Base-by-base conservation (phyloP, 1,139 yeast species). In the Yamadazyma dendronema region DNA sequence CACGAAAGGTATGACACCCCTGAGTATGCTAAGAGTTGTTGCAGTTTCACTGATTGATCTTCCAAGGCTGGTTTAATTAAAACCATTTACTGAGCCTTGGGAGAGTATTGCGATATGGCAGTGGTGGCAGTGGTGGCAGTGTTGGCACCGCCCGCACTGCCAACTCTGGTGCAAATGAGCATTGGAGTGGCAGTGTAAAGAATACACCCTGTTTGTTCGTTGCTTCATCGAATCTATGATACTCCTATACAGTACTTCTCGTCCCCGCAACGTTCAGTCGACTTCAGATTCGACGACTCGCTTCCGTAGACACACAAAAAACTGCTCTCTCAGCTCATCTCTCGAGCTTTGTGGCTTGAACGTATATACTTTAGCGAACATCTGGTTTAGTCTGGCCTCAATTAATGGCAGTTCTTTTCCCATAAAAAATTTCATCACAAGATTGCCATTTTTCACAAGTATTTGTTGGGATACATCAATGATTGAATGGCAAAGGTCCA, bases 401-500 rank as follows among this genome's bases (percentile, higher is more conserved):
- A 71, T 46, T 6, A 52, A 22, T 8, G 38, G 39, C 16, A 67
- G 72, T 38, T 71, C 75, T 29, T 56, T 57, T 0, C 77, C 77
- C 14, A 67, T 59, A 47, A 62, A 71, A 40, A 59, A 69, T 48
- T 71, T 71, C 66, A 69, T 61, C 4, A 67, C 67, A 41, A 71
- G 40, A 23, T 43, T 50, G 1, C 75, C 76, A n/a, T 59, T 57
- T 3, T 49, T 52, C 22, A 41, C 52, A 6, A 71, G 48, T n/a
- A 66, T 47, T 6, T 47, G 43, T 31, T 57, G 47, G 1, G 70
- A 52, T 17, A 69, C 44, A 3, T 61, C 43, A 3, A 68, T 36
- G 2, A 67, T 72, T 0, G 68, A 72, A 27, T 61, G 61, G 43
- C 76, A 70, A 26, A 71, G 46, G 34, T 70, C 75, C 71, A 70